phyloP scores from a whole-genome alignment of 192 early-diverging fungal species.

The Phycomyces nitens region DNA sequence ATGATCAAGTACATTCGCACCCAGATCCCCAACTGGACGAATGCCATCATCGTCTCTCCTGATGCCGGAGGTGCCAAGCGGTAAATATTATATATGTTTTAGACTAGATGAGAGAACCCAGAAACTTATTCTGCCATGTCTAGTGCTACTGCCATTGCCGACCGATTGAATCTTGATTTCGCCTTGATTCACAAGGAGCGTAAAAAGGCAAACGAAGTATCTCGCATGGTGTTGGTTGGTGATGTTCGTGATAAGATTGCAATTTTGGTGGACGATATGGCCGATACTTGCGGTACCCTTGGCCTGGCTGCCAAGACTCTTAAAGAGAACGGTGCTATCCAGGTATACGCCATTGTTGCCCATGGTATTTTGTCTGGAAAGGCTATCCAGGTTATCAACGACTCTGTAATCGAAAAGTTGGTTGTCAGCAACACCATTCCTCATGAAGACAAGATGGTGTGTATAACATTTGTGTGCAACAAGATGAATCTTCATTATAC shows the following conservation, averaged over 20 bases:
- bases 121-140: too few relatives aligned
- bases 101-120: too few relatives aligned
- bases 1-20: slow-evolving; percentile 83
- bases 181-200: slow-evolving; percentile 98
- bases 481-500: background rate
- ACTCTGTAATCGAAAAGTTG: slow-evolving; percentile 65
- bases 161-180: slow-evolving; percentile 88
- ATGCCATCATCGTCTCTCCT: slow-evolving; percentile 86
- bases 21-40: slow-evolving; percentile 61
- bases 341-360: slow-evolving; percentile 92
- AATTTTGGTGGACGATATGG: slow-evolving; percentile 96
- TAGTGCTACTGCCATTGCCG: slow-evolving; percentile 92
- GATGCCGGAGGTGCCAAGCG: slow-evolving; percentile 95
- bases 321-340: slow-evolving; percentile 81
- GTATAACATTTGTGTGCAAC: background rate
- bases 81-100: too few relatives aligned
- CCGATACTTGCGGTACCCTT: slow-evolving; percentile 92
- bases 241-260: slow-evolving; percentile 87
- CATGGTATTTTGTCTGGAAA: slow-evolving; percentile 92
- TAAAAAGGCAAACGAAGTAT: slow-evolving; percentile 83
- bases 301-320: slow-evolving; percentile 83
- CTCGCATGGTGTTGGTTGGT: slow-evolving; percentile 92
- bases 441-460: slow-evolving; percentile 69
- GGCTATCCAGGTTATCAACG: slow-evolving; percentile 84
- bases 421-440: slow-evolving; percentile 84